A percentile compares a stretch with the other conserved stretches of the same genome.
These are phyloP conservation scores for Corylus americana DNA, from an alignment of 306 rosid species.

Conservation along the genomic window DNA sequence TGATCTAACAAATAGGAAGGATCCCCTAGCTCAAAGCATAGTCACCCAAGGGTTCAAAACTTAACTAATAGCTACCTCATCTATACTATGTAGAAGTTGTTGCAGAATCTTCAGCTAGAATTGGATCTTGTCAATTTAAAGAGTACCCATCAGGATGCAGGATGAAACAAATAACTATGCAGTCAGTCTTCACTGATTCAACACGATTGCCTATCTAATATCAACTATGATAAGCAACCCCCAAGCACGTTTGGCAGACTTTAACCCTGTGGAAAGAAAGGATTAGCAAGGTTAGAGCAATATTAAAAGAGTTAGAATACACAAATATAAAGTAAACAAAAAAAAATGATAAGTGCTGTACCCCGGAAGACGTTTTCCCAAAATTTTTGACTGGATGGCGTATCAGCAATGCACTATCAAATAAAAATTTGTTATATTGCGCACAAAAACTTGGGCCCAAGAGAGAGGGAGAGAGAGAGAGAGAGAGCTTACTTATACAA, in stretches of 20 bases:
- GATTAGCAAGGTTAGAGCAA: conserved; percentile 4
- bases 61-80: conserved; percentile 51
- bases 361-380: conserved; percentile 63
- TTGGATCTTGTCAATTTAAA: conserved; percentile 36
- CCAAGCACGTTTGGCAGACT: conserved; percentile 45
- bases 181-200: conserved; percentile 47
- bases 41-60: conserved; percentile 45
- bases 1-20: conserved; percentile 41
- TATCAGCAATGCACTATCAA: conserved; percentile 74
- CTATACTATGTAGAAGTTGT: conserved; percentile 41
- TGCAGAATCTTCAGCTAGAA: conserved; percentile 45
- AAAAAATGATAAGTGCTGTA: conserved; percentile 23
- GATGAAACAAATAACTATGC: conserved; percentile 35
- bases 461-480: neutral
- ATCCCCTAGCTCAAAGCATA: conserved; percentile 32
- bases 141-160: conserved; percentile 53
- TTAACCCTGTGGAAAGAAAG: conserved; percentile 60
- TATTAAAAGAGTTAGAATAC: neutral
- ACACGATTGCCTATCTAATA: conserved; percentile 41
- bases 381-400: conserved; percentile 56
- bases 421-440: conserved; percentile 28
- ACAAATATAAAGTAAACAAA: neutral
- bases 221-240: conserved; percentile 55
- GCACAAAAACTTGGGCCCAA: conserved; percentile 4
- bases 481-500: conserved; percentile 60